Base-by-base conservation (phyloP, 768 basidiomycete genomes). In the Sutorius australiensis region DNA sequence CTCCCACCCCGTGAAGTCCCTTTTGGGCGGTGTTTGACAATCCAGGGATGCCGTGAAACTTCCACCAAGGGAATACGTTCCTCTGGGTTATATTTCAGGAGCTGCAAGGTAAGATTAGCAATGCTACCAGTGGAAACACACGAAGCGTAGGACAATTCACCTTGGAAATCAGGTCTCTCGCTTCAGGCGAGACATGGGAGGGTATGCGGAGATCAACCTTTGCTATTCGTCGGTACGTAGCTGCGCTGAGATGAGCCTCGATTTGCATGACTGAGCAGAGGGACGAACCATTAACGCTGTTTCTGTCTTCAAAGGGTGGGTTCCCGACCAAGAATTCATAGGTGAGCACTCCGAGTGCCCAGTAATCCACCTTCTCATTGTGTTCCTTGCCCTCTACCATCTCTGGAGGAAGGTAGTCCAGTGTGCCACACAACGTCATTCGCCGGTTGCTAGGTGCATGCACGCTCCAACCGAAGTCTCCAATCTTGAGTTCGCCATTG, bases 401-500 rank as follows among this genome's bases (percentile, higher is more conserved):
- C 77, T 98, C 95, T 12, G 97, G 95, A 0, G 97, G 95, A 11
- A 99, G 79, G 67, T 98, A 98, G 68, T 98, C 97, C 41, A 98
- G 73, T 1, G 95, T 98, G 12, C 95, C 95, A 61, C 95, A 98
- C 11, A 98, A 78, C 0, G 97, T 98, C 73, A 80, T 87, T 40
- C 95, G 75, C 41, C 94, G 75, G 66, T 93, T 91, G 1, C 91
- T 84, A 0, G 95, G 95, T 0, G 95, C 95, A 68, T 98, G 95
- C 8, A 97, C 93, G 62, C 88, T 92, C 95, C 97, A 99, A 10
- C 97, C 97, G 70, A 98, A 98, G 71, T 98, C 95, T 3, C 86
- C 97, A 56, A 99, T 95, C 78, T 99, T 98, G 62, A 99, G 76
- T 67, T 98, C 95, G 37, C 95, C 95, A 61, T 94, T 92, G 63